Percentiles rank a stretch among this genome's conserved stretches.
These are phyloP conservation scores for Leccinum olivaceopallidum DNA, from an alignment of 768 basidiomycete species.

Conservation along the genomic window DNA sequence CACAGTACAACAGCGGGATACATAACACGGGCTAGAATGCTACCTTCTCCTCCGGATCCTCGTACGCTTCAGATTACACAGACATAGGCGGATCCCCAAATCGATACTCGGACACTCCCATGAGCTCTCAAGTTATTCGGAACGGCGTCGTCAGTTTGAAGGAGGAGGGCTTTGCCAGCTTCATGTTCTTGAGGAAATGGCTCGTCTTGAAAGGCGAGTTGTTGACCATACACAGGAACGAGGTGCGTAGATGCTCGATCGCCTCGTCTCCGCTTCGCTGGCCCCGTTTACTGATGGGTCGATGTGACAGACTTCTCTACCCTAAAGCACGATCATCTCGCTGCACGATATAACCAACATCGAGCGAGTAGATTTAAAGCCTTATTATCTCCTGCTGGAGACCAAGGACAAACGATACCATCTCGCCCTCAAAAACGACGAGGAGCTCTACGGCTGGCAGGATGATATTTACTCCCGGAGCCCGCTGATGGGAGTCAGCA, in stretches of 20 bases:
- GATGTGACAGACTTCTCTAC: constrained; percentile 46
- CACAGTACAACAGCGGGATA: constrained; percentile 41
- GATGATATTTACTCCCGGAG: constrained; percentile 94
- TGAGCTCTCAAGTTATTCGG: constrained; percentile 53
- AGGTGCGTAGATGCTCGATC: constrained; percentile 53
- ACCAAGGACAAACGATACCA: constrained; percentile 81
- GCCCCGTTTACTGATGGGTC: constrained; percentile 5
- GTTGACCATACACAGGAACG: constrained; percentile 87
- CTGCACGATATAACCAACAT: constrained; percentile 83
- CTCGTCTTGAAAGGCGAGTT: constrained; percentile 79
- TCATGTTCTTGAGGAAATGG: constrained; percentile 92
- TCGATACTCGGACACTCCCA: constrained; percentile 40
- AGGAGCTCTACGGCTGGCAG: constrained; percentile 98
- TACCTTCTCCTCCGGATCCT: constrained; percentile 58
- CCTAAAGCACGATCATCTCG: constrained; percentile 55
- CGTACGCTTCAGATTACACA: constrained; percentile 67
- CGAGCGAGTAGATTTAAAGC: constrained; percentile 91
- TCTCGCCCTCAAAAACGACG: constrained; percentile 86
- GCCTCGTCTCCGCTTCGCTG: not conserved
- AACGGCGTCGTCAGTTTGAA: constrained; percentile 82
- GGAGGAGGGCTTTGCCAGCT: constrained; percentile 91
- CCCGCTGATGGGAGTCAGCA: constrained; percentile 90
- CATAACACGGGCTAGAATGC: constrained; percentile 58
- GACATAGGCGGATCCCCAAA: constrained; percentile 83
- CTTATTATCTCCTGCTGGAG: constrained; percentile 89